Evolutionary conservation across 1,284 basidiomycete genomes (phyloP), one percentile per base, ranked within the genome.

Genomic region (Malassezia sp.): DNA sequence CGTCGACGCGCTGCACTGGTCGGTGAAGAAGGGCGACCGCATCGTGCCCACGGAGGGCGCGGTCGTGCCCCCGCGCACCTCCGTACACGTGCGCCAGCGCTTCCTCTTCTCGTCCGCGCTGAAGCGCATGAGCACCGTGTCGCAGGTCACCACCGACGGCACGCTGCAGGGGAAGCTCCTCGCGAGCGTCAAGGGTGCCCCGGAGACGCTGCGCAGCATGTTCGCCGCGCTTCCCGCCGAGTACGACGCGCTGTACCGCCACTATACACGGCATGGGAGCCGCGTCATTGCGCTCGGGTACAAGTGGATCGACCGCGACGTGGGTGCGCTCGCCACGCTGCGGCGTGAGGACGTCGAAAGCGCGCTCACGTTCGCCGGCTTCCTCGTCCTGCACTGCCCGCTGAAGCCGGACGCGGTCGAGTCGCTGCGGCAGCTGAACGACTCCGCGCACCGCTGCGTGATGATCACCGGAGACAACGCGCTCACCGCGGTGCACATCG

Each of bases 1-100:
- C 0, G 74, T 97, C 14, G 85, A 89, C 56, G 84, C 88, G 1
- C 77, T 97, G 36, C 81, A 85, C 49, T 97, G 91, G 91, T 80
- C 81, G 55, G 71, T 99, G 17, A 76, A 75, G 29, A 84, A 82
- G 72, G 85, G 85, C 77, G 58, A 54, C 21, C 27, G 52, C 31
- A 29, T 48, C 29, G 45, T 45, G 26, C 51, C 69, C 31, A 31
- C 27, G 15, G 14, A 27, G 26, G 9, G 27, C 8, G 20, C 37
- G 2, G 36, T 47, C 35, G 52, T 56, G 31, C 50, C 54, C 15
- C 46, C 54, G n/a, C 38, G 44, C 26, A 54, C 59, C 42, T 45
- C 48, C 23, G 56, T 70, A 23, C 54, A 58, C 29, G 57, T 70
- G 22, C 57, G 58, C 12, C 50, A 61, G n/a, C 63, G 67, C 20